Evolutionary conservation across 257 asterid species (phyloP), one percentile per base, ranked within the genome.

Genomic region (Nicotiana benthamiana): DNA sequence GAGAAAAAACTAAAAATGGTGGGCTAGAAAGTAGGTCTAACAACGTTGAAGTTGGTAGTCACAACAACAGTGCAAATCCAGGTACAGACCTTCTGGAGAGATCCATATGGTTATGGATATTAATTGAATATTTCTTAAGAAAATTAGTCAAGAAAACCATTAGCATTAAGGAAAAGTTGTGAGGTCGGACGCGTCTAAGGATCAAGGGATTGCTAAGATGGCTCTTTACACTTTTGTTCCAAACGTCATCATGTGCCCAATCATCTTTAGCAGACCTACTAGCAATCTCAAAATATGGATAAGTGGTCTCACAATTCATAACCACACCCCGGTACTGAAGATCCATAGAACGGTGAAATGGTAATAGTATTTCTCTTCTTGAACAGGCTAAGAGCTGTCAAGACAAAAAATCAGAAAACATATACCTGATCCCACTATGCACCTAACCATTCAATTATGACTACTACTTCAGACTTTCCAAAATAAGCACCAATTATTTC

Each of bases 241-340:
- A 20, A 68, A 68, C 13, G 34, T 10, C 57, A 68, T 20, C 56
- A 68, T 17, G 12, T 18, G 43, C 43, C 57, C 57, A 40, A 72
- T 72, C 77, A 72, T 72, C 59, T 48, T 48, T 46, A 72, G 40
- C 36, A 72, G 60, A 43, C 48, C 13, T 72, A 72, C 77, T 72
- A 3, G 77, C 77, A 72, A 22, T 48, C 43, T 36, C 43, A 36
- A 36, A 36, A 6, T 36, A 34, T 34, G 43, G 43, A 34, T 36
- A 36, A 9, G 43, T 36, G 43, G 43, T 36, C 7, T 36, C 43
- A 46, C 59, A 72, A 72, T 24, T 43, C 43, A 36, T 36, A 36
- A 36, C 43, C 43, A 36, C 9, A 36, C 43, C 9, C 43, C 43
- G 43, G 43, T 36, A 36, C 43, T 36, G 43, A 6, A 36, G 43